phyloP scores from a whole-genome alignment of 2,329 filamentous ascomycete species.

The Coniochaeta ligniaria region DNA sequence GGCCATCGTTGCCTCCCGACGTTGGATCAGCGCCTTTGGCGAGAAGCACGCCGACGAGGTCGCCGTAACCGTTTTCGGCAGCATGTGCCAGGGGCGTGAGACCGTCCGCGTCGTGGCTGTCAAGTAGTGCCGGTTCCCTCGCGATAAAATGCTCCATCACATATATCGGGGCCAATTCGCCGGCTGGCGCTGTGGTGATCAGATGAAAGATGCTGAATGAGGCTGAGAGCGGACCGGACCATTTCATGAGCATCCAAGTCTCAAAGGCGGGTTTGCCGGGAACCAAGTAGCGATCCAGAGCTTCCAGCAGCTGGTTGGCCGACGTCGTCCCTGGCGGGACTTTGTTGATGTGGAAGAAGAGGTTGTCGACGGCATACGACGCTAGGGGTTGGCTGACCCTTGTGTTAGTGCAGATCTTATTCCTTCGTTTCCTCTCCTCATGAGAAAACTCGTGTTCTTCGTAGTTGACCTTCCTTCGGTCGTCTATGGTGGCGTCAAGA shows the following conservation, averaged over 20 bases:
- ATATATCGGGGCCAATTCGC: background rate
- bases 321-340: background rate
- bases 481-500: background rate
- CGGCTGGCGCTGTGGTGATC: background rate
- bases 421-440: background rate
- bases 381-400: background rate
- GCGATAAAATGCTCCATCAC: background rate
- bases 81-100: background rate
- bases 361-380: background rate
- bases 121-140: background rate
- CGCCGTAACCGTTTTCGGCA: background rate
- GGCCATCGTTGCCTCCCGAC: background rate
- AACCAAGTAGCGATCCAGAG: background rate
- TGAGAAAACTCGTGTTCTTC: background rate
- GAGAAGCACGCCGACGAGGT: background rate
- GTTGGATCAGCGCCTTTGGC: background rate
- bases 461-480: background rate
- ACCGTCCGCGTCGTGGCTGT: background rate
- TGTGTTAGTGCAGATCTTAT: background rate
- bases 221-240: background rate
- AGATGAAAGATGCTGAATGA: background rate
- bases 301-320: background rate
- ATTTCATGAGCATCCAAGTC: background rate
- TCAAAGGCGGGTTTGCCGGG: background rate
- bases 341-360: background rate